Evolutionary conservation across 306 rosid species (phyloP), one percentile per base, ranked within the genome.

Genomic region (Lotus japonicus): DNA sequence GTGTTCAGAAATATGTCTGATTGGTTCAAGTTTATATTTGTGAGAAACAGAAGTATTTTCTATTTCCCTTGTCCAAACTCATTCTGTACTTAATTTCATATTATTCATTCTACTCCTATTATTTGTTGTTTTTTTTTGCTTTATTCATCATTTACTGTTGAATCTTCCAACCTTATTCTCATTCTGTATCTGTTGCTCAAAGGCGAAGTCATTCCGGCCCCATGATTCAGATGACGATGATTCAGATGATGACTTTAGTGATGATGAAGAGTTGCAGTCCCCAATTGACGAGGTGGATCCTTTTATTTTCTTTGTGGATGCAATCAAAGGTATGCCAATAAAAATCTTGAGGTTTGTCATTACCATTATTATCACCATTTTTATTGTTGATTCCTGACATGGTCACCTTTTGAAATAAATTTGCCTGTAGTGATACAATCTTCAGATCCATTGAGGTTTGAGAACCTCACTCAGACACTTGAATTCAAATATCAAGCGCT

Each of bases 241-340:
- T 73, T 84, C 96, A 0, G 99, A 91, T 59, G 97, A 95, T 26
- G 97, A 88, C 64, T 95, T 74, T 58, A 91, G 95, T 62, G 99
- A 95, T 42, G 97, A 95, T 55, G 99, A 95, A 78, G 99, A 88
- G 84, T 81, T 90, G 83, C 99, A 95, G 72, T 95, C 99, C 7
- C 99, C 99, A 43, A 86, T 95, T 55, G 99, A 95, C 19, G 99
- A 95, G 16, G 92, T 95, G 76, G 99, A 95, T 84, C 99, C 99
- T 49, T 95, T 95, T 75, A 64, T 95, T 68, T 77, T 88, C 81
- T 95, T 95, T 72, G 95, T 91, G 41, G 97, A 95, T 77, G 77
- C 91, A 44, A 51, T 95, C 49, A 95, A 91, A 78, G 91, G 99
- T 91, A 79, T 49, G 76, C 26, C 39, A 2, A 9, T n/a, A 9